phyloP scores from a whole-genome alignment of 495 filamentous ascomycete species.

The Neurospora sp. region DNA sequence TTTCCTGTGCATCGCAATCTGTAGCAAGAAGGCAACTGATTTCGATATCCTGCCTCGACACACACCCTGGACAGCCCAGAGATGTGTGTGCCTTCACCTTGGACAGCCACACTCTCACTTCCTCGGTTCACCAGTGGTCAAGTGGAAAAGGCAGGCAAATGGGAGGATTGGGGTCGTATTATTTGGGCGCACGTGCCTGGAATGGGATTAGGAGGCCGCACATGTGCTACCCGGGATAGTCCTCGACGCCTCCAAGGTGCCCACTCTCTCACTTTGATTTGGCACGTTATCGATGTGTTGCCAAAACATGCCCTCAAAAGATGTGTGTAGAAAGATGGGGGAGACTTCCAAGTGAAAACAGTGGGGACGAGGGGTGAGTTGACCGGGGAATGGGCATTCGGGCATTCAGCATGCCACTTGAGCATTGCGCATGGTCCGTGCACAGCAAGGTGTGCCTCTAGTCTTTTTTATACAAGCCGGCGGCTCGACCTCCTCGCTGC shows the following conservation, averaged over 20 bases:
- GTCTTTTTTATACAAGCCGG: slow-evolving; percentile 11
- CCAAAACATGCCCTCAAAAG: not conserved
- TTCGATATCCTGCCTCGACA: not conserved
- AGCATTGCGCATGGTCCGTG: slow-evolving; percentile 13
- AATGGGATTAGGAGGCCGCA: not conserved
- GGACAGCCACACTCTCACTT: not conserved
- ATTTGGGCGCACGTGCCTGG: not conserved
- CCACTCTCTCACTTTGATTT: not conserved
- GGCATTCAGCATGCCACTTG: not conserved
- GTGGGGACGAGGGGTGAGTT: not conserved
- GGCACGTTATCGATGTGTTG: not conserved
- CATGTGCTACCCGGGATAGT: not conserved
- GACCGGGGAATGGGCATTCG: not conserved
- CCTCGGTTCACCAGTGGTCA: not conserved
- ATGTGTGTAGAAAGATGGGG: not conserved
- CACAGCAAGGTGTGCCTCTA: slow-evolving; percentile 2
- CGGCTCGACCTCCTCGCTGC: not conserved
- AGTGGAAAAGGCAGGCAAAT: not conserved
- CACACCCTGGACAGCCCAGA: not conserved
- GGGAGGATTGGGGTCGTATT: not conserved
- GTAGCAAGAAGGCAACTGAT: not conserved
- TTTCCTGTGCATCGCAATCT: not conserved
- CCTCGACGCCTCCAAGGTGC: not conserved
- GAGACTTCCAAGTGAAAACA: not conserved
- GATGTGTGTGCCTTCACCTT: not conserved